phyloP scores from a whole-genome alignment of 352 stramenopile species.

The Globisporangium iwayamae region DNA sequence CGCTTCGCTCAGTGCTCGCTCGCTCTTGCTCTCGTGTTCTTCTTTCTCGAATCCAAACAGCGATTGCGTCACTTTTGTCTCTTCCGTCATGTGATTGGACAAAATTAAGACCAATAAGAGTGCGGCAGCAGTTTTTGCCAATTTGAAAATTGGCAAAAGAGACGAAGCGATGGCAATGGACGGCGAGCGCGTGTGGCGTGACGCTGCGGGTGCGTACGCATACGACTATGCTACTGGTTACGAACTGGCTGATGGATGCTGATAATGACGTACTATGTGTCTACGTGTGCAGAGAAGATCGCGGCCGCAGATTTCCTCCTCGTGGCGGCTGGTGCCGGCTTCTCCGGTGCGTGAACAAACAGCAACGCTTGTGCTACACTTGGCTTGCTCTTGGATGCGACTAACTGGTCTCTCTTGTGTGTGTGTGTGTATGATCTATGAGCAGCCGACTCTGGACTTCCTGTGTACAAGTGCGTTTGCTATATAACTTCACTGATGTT shows the following conservation, averaged over 20 bases:
- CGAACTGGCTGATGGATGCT: not conserved
- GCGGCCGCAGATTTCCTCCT: constrained; percentile 80
- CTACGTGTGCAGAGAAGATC: constrained; percentile 46
- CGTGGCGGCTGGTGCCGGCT: constrained; percentile 85
- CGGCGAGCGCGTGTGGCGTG: constrained; percentile 17
- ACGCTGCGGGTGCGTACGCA: constrained; percentile 29
- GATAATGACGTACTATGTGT: not conserved
- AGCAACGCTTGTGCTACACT: not conserved
- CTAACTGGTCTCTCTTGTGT: not conserved
- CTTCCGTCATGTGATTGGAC: too few species aligned
- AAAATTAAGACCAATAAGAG: not conserved
- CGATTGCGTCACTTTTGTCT: too few species aligned
- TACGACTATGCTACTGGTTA: not conserved
- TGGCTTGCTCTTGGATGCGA: not conserved
- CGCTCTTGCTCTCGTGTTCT: constrained; percentile 2
- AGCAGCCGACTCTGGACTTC: constrained; percentile 77
- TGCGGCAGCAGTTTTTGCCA: not conserved
- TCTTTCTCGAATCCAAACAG: constrained; percentile 10
- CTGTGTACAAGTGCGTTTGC: constrained; percentile 79
- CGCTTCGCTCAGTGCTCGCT: not conserved
- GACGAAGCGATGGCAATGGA: constrained; percentile 3
- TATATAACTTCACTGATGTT: not conserved
- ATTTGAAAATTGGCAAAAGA: not conserved
- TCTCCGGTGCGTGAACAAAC: constrained; percentile 49
- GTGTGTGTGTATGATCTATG: not conserved